Evolutionary conservation across 345 rosid genomes (phyloP).

Genomic region (Aquilaria sinensis): DNA sequence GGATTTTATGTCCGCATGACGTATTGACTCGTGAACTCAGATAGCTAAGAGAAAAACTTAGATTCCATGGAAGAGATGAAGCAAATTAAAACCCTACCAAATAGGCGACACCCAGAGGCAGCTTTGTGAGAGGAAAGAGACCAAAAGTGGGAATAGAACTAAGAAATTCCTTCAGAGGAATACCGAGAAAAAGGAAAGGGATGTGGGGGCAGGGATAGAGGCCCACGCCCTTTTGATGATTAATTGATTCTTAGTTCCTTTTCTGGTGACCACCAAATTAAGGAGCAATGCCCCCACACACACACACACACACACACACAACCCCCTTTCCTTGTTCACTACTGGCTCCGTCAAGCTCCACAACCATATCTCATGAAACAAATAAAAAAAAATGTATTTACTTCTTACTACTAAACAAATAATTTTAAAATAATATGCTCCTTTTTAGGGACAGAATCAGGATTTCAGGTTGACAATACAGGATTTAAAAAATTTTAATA

Average conservation of each 20-base stretch:
- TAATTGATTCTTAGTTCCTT: constrained; percentile 29
- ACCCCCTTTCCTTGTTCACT: too few relatives aligned
- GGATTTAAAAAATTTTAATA: too few relatives aligned
- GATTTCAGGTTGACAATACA: too few relatives aligned
- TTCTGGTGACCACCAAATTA: neutral
- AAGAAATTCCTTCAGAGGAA: constrained; percentile 6
- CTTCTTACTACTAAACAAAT: too few relatives aligned
- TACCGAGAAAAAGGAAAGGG: constrained; percentile 1
- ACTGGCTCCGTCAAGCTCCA: constrained; percentile 1
- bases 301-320: too few relatives aligned
- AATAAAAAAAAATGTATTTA: neutral
- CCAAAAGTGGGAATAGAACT: constrained; percentile 4
- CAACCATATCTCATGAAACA: constrained; percentile 12
- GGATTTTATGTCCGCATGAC: neutral
- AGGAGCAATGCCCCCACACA: too few relatives aligned
- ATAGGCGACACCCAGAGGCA: constrained; percentile 20
- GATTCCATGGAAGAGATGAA: constrained; percentile 4
- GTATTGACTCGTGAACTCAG: too few relatives aligned
- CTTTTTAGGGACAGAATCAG: too few relatives aligned
- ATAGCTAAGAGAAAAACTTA: constrained; percentile 7
- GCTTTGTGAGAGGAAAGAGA: neutral
- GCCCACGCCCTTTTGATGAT: constrained; percentile 11
- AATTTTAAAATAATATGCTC: too few relatives aligned
- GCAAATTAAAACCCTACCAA: constrained; percentile 5
- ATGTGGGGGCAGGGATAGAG: neutral